Base-by-base conservation (phyloP, 768 basidiomycete species). In the Suillus decipiens region DNA sequence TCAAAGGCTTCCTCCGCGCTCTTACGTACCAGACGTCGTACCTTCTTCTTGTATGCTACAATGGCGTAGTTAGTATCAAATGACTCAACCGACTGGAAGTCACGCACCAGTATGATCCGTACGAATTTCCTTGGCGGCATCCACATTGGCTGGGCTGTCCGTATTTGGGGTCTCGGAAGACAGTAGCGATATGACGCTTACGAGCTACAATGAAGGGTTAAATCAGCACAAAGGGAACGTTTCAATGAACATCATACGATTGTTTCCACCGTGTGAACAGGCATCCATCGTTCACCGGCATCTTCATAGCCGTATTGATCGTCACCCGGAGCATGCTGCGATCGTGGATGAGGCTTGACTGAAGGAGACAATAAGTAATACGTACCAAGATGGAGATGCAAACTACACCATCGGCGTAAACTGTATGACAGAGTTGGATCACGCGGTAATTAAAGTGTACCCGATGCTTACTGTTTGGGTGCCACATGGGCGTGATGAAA, bases 271-370 rank as follows among this genome's bases (percentile, higher is more conserved):
- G 92, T 92, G 74, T 99, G 97, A 53, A 99, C 95, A 4, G 97
- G 97, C 82, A 96, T 80, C 97, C 97, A 99, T 65, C 97, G 80
- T 79, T 99, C 97, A 50, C 93, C 90, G 1, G 97, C 95, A 70
- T 96, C 93, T 75, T 99, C 97, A 70, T 96, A 98, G 12, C 96
- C 92, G 69, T 92, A 98, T 74, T 98, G 92, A 76, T 99, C 96
- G 43, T 96, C 93, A 37, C 95, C 96, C 0, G 96, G 96, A 41
- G 92, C 87, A 71, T 99, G 96, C 94, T 97, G 68, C 45, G 61
- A 67, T 36, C 31, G 33, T 37, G 37, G 31, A 60, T 67, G 31
- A 67, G 50, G 33, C 43, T 14, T 36, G 42, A n/a, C 33, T 57
- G 31, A 34, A 11, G 50, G 17, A 61, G 22, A 59, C 5, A 60